These are phyloP conservation scores for Saturnispora kantuleensis DNA, from an alignment of 805 yeast species.

Conservation along the genomic window DNA sequence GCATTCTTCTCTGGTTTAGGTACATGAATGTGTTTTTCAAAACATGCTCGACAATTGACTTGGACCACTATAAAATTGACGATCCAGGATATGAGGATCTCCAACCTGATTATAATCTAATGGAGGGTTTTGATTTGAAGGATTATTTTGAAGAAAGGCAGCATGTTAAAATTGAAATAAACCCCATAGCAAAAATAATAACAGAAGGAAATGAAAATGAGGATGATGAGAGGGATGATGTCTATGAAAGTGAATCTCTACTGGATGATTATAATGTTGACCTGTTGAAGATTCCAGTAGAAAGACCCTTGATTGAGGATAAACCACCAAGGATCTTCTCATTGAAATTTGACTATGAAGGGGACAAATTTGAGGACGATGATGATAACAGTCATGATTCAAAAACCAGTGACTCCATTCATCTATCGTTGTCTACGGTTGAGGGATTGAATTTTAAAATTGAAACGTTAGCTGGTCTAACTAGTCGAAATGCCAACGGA, in stretches of 20 bases:
- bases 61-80: constrained; percentile 35
- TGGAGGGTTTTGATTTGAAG: constrained; percentile 17
- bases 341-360: constrained; percentile 19
- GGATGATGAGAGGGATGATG: constrained; percentile 1
- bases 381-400: constrained; percentile 5
- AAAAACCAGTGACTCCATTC: not conserved
- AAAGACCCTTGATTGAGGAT: constrained; percentile 19
- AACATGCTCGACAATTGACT: constrained; percentile 41
- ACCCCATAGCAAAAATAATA: constrained; percentile 7
- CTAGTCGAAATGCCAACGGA: constrained; percentile 4
- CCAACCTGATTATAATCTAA: constrained; percentile 22
- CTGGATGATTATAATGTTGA: constrained; percentile 5
- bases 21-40: constrained; percentile 30
- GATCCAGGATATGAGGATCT: constrained; percentile 37
- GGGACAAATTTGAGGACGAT: constrained; percentile 9
- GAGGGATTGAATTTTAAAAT: not conserved
- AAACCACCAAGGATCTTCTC: constrained; percentile 27
- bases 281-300: constrained; percentile 18
- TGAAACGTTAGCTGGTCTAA: constrained; percentile 1
- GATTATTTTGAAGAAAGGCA: constrained; percentile 20
- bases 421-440: not conserved
- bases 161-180: constrained; percentile 21
- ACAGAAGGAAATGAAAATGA: not conserved
- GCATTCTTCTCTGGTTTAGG: constrained; percentile 24
- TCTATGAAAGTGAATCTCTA: no score